Evolutionary conservation across 805 yeast species (phyloP), one percentile per base, ranked within the genome.

Genomic region (Cyberlindnera xylosilytica): DNA sequence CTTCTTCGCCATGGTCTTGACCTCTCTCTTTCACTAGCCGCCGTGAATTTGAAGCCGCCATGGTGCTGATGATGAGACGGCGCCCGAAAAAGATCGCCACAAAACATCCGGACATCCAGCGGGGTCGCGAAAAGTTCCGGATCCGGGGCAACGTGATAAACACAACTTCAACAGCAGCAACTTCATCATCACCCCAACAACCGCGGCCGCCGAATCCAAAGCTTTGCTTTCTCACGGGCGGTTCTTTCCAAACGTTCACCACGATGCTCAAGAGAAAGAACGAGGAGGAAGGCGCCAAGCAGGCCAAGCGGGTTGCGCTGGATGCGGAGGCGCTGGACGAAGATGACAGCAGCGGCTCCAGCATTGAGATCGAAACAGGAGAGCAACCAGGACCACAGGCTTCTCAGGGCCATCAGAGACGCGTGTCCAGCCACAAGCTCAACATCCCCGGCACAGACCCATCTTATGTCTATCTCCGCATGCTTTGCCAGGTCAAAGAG

Each of bases 1-100:
- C 62, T 78, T 86, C 68, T 90, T 91, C 13, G 91, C 97, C 97
- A 90, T 90, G 8, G 12, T 22, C 23, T 6, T n/a, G n/a, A n/a
- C n/a, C n/a, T n/a, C n/a, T n/a, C n/a, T n/a, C n/a, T n/a, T n/a
- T n/a, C n/a, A n/a, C 12, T n/a, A n/a, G n/a, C 30, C 30, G n/a
- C n/a, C 16, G 16, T 27, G 30, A n/a, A n/a, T n/a, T n/a, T n/a
- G n/a, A n/a, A n/a, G n/a, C n/a, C n/a, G n/a, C n/a, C n/a, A n/a
- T n/a, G n/a, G n/a, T n/a, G n/a, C n/a, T n/a, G n/a, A n/a, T n/a
- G n/a, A n/a, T n/a, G n/a, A n/a, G n/a, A n/a, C n/a, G n/a, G n/a
- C n/a, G n/a, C n/a, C n/a, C n/a, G 24, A 22, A 22, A 22, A 22
- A 22, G 7, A 10, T 7, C 10, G 10, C 10, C 10, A 22, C 10